Conservation (phyloP, 2,329 filamentous ascomycete genomes). For the Chrysoporthe cubensis region DNA sequence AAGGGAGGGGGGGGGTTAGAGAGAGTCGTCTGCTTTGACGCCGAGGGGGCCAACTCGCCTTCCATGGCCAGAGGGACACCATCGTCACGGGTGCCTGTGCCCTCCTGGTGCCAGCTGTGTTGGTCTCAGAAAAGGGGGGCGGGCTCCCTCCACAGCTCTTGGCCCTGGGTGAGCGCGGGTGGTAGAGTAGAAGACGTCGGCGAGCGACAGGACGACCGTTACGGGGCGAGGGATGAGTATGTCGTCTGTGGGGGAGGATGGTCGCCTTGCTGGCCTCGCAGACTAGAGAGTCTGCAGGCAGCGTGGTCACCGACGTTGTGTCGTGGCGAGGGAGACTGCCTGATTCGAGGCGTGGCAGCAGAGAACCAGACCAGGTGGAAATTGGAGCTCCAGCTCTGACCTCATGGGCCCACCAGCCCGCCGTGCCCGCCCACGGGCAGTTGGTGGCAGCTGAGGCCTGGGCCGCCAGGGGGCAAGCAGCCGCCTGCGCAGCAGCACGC, state of each 20-base stretch:
- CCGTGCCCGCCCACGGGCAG: not conserved
- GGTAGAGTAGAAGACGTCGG: not conserved
- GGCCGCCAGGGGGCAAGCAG: not conserved
- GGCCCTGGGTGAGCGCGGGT: not conserved
- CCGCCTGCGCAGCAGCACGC: not conserved
- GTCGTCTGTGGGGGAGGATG: not conserved
- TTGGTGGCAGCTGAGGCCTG: not conserved
- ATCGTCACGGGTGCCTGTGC: conserved; percentile 49
- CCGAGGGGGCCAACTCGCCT: conserved; percentile 52
- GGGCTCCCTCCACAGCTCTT: not conserved
- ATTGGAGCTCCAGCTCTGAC: conserved; percentile 13
- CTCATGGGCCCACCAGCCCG: not conserved
- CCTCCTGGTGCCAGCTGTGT: not conserved
- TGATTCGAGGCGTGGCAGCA: not conserved
- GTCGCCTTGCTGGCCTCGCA: conserved; percentile 8
- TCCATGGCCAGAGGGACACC: conserved; percentile 88
- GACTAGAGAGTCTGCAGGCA: conserved; percentile 20
- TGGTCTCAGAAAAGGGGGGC: not conserved
- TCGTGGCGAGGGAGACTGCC: not conserved
- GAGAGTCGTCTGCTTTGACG: not conserved
- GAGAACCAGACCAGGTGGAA: not conserved
- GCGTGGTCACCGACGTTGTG: not conserved
- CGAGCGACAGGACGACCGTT: not conserved
- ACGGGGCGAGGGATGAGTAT: not conserved
- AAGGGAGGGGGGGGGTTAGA: too few relatives aligned